A percentile compares a stretch with the other conserved stretches of the same genome.
phyloP scores from a whole-genome alignment of 2,329 filamentous ascomycete species.

The Bipolaris bicolor region DNA sequence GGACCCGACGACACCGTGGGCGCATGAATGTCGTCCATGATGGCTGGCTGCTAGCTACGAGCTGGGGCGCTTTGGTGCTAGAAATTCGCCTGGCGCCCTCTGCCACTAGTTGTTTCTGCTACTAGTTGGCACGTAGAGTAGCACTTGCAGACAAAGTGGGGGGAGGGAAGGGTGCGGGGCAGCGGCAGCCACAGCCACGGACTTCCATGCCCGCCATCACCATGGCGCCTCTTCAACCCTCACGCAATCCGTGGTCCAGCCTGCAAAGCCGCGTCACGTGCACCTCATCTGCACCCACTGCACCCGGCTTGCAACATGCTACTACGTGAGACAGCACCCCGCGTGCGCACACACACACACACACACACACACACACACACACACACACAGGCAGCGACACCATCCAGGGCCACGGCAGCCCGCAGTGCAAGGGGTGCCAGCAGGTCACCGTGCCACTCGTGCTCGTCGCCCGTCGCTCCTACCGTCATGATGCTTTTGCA shows the following conservation, averaged over 20 bases:
- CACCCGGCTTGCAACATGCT: no score
- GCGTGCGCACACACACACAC: background rate
- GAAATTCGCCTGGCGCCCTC: no score
- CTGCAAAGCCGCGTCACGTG: background rate
- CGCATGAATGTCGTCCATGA: constrained; percentile 71
- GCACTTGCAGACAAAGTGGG: background rate
- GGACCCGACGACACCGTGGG: constrained; percentile 81
- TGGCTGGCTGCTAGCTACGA: background rate
- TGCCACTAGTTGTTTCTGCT: background rate
- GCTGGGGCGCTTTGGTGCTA: no score
- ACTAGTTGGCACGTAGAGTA: background rate
- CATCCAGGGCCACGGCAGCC: background rate
- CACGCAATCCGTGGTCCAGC: background rate
- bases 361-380: no score
- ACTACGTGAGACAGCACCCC: background rate
- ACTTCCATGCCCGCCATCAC: background rate
- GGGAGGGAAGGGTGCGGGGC: constrained; percentile 9
- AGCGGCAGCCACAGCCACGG: background rate
- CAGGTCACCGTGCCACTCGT: background rate
- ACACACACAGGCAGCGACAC: background rate
- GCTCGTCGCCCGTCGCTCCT: constrained; percentile 3
- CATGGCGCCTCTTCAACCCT: background rate
- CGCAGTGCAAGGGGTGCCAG: background rate
- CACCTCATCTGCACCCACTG: no score
- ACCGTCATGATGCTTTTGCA: constrained; percentile 15